These are phyloP conservation scores for Rehmannia glutinosa DNA, from an alignment of 257 asterid species.

Conservation along the genomic window DNA sequence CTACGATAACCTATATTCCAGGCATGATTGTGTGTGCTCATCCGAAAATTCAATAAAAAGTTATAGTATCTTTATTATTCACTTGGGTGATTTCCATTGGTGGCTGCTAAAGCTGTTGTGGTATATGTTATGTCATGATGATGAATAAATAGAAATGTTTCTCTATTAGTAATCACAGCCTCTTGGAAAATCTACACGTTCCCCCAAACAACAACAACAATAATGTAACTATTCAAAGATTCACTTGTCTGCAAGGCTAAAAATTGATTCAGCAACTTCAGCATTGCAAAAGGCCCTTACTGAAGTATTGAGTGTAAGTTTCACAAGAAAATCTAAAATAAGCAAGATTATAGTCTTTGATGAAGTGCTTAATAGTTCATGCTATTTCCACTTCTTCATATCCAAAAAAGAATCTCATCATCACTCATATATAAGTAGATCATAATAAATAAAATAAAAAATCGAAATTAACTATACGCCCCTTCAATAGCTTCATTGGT, in stretches of 20 bases:
- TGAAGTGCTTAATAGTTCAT: background rate
- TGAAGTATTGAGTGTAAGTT: too few species aligned
- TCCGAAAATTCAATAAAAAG: background rate
- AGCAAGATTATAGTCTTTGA: background rate
- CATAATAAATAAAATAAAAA: background rate
- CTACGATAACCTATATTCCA: too few species aligned
- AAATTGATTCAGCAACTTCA: too few species aligned
- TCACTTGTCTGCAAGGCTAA: too few species aligned
- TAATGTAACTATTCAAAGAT: too few species aligned
- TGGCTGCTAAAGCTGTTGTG: background rate
- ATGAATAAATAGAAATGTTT: background rate
- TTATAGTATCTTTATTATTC: background rate
- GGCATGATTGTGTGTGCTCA: background rate
- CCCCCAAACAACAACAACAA: too few species aligned
- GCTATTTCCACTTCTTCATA: too few species aligned
- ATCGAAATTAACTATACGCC: background rate
- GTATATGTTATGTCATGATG: background rate
- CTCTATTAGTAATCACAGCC: background rate
- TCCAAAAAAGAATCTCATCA: background rate
- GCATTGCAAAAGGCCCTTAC: too few species aligned
- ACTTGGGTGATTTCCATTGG: background rate
- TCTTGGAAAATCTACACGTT: too few species aligned
- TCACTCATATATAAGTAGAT: too few species aligned
- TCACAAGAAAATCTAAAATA: background rate
- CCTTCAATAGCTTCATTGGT: slow-evolving; percentile 10